Conservation (phyloP, 2,329 filamentous ascomycete genomes). For the Tolypocladium capitatum region DNA sequence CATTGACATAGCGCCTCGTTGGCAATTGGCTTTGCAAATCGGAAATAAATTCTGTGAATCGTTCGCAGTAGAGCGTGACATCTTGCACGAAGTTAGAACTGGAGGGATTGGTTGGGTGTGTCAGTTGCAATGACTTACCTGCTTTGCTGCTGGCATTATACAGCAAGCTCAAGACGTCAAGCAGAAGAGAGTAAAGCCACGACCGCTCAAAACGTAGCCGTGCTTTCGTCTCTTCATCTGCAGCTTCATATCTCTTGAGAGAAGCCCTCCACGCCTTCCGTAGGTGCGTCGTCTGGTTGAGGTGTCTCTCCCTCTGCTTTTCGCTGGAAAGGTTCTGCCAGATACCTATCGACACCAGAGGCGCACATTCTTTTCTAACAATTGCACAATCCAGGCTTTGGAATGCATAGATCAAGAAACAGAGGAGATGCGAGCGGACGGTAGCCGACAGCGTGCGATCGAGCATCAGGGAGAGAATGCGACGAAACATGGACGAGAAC, state of each 20-base stretch:
- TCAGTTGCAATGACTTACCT: constrained; percentile 19
- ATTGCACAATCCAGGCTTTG: constrained; percentile 82
- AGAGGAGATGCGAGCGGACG: constrained; percentile 71
- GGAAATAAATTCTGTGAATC: constrained; percentile 81
- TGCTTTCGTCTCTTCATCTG: constrained; percentile 66
- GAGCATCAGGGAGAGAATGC: constrained; percentile 75
- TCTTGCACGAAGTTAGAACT: constrained; percentile 27
- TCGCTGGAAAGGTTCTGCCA: constrained; percentile 90
- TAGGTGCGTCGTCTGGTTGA: constrained; percentile 61
- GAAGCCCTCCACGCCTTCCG: constrained; percentile 86
- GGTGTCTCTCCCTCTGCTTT: constrained; percentile 53
- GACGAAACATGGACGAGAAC: constrained; percentile 81
- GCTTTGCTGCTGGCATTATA: constrained; percentile 41
- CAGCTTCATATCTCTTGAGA: constrained; percentile 73
- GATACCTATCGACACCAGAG: constrained; percentile 83
- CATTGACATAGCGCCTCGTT: constrained; percentile 86
- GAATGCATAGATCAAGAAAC: constrained; percentile 82
- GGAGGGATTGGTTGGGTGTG: not conserved
- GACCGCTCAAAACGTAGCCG: constrained; percentile 80
- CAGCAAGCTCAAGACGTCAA: constrained; percentile 69
- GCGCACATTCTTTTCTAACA: constrained; percentile 91
- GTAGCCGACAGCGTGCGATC: constrained; percentile 51
- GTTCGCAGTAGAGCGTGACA: constrained; percentile 71
- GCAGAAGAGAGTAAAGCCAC: constrained; percentile 77
- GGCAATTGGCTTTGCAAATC: constrained; percentile 90